phyloP scores from a whole-genome alignment of 208 protist genomes.

The Acanthamoeba healyi region DNA sequence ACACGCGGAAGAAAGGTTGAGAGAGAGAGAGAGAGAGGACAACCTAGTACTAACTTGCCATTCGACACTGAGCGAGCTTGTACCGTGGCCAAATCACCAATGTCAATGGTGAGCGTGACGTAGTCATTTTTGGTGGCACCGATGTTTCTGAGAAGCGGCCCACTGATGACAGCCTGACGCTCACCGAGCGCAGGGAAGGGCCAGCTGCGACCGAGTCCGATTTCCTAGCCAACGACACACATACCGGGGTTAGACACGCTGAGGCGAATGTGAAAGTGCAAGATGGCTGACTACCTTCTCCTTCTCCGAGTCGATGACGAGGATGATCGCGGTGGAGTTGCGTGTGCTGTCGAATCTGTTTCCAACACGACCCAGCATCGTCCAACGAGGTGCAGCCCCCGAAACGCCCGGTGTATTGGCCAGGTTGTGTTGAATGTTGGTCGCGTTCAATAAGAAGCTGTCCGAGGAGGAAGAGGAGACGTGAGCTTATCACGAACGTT shows the following conservation, averaged over 20 bases:
- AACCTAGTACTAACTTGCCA: not conserved
- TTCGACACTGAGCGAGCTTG: not conserved
- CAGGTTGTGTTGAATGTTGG: constrained; percentile 9
- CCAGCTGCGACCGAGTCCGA: constrained; percentile 94
- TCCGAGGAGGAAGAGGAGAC: not conserved
- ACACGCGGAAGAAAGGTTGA: not conserved
- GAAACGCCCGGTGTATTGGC: not conserved
- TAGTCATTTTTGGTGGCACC: constrained; percentile 88
- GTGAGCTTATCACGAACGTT: too few relatives aligned
- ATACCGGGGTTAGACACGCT: not conserved
- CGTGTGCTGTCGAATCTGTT: constrained; percentile 64
- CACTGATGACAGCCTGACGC: constrained; percentile 92
- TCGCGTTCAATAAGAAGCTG: constrained; percentile 63
- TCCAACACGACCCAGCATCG: constrained; percentile 47
- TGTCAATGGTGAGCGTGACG: constrained; percentile 84
- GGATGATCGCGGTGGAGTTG: constrained; percentile 84
- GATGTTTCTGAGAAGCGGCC: constrained; percentile 89
- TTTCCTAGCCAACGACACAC: constrained; percentile 1
- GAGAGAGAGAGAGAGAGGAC: not conserved
- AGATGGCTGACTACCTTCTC: constrained; percentile 82
- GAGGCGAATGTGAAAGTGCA: not conserved
- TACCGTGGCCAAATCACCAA: constrained; percentile 43
- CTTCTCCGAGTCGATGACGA: constrained; percentile 90
- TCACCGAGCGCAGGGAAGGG: constrained; percentile 90
- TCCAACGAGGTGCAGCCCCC: constrained; percentile 70